Base-by-base conservation (phyloP, 2,329 filamentous ascomycete genomes). In the Diaporthe sp. region DNA sequence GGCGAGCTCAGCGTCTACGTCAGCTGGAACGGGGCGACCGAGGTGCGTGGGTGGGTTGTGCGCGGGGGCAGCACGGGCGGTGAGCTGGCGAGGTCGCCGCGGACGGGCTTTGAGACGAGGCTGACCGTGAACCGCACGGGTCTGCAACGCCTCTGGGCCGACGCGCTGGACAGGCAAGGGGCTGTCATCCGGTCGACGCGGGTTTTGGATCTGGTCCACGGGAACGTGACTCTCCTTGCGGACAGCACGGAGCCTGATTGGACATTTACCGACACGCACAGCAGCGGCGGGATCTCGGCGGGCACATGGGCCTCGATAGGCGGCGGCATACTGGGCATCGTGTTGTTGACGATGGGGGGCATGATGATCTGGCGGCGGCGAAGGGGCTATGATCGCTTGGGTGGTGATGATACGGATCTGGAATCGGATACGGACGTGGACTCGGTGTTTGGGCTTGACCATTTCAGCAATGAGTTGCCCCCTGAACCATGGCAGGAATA, bases 11-110 rank as follows among this genome's bases (percentile, higher is more conserved):
- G 53, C 9, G 71, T 81, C 6, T 83, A 82, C 42, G 79, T 81
- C 44, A 82, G 80, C 75, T 83, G 81, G 82, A 83, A 83, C 75
- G 82, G 82, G 28, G 81, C 82, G n/a, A 83, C 82, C 12, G 80
- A 83, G 70, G 80, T 82, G 44, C 73, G 74, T 20, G 47, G 63
- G 20, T 79, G 78, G 77, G 75, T 68, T 22, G 74, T 77, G 20
- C 72, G 72, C 4, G 74, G 74, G 25, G 39, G 42, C 4, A n/a
- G 42, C 4, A n/a, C 22, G 15, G 42, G 63, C 8, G 65, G 42
- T 3, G 44, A 72, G 31, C 68, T 76, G 25, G 75, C 75, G 44
- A 55, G 47, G 34, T 72, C 71, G 31, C 28, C 22, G 60, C 51
- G 75, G 44, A 75, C 75, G 7, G 75, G 75, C 28, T 76, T 76